Evolutionary conservation across 2,329 filamentous ascomycete species (phyloP), one percentile per base, ranked within the genome.

Genomic region (Rasamsonia emersonii): DNA sequence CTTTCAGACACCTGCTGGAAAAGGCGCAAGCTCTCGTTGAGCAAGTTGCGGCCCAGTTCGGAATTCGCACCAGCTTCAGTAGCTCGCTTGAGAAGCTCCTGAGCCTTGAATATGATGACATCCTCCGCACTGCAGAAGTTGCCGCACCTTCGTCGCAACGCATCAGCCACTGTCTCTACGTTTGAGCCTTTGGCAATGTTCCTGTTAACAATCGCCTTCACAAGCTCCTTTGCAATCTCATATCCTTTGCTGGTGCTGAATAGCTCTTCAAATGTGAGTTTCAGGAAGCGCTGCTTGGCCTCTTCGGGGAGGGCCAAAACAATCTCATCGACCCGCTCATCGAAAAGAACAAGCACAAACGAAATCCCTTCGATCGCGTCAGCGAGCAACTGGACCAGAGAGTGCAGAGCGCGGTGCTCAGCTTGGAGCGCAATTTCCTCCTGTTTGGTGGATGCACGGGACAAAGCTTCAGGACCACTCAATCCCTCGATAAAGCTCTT

Each of bases 71-170:
- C 76, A 28, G 83, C 76, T 54, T 95, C 88, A 2, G 79, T 78
- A 1, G 89, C 89, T 45, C 85, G 76, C 67, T 94, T 93, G 32
- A 96, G 67, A 49, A 89, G 83, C 58, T 98, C 91, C 54, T 96
- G 89, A 0, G 91, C 91, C 61, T 94, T 96, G 77, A 98, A 98
- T 45, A 95, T 89, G 42, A 96, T 79, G 2, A 96, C 91, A 62
- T 98, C 91, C 43, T 98, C 89, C 0, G 89, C 79, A 50, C 88
- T 95, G 58, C 91, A 98, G 71, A 98, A 98, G 60, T 83, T 95
- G 40, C 91, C 93, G 47, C 91, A 98, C 47, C 88, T 77, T 46
- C 91, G 74, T 28, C 91, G 76, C 30, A 98, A 65, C n/a, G 88
- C 86, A 58, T 98, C 91, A 0, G 91, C 89, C 15, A 98, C 86